Base-by-base conservation (phyloP, 768 basidiomycete species). In the Pleurotus platypus region DNA sequence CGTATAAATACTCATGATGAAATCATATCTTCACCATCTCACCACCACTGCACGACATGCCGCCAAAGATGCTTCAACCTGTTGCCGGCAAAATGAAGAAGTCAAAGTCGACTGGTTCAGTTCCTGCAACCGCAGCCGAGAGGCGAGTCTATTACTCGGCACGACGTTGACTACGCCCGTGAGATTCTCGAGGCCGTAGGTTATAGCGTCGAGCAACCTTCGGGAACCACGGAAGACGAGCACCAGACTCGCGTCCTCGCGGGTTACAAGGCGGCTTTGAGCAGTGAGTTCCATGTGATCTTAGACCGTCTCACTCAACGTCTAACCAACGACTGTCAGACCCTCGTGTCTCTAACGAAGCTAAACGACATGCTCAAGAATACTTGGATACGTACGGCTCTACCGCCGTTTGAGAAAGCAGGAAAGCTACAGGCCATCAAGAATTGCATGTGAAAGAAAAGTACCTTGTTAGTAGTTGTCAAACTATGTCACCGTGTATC, bases 251-350 rank as follows among this genome's bases (percentile, higher is more conserved):
- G 76, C 37, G 80, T 84, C 42, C 63, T 80, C 4, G 83, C 74
- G 0, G 83, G 83, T 8, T 83, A 83, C 66, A 84, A 85, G 59
- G 81, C 83, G 26, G 75, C 83, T 1, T 62, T 84, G 2, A 61
- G 67, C 49, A 84, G 82, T 83, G 18, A 18, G 18, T 18, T 18
- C 18, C 18, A 18, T 18, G 18, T 18, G 18, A 18, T 18, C 18
- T 18, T 18, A 18, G 18, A 18, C 55, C 66, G 42, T 22, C 6
- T 43, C 2, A 11, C 11, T 12, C 15, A 43, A 15, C 9, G n/a
- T n/a, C 15, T n/a, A n/a, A n/a, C 3, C 20, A 6, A 15, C 13
- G 5, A 43, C 9, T 6, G 42, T 8, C 51, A 80, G 79, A 80
- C 55, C 73, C 78, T 16, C 71, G 71, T 15, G 79, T 81, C 0